These are phyloP conservation scores for Tylopilus sp. DNA, from an alignment of 1,284 basidiomycete genomes.

Conservation along the genomic window DNA sequence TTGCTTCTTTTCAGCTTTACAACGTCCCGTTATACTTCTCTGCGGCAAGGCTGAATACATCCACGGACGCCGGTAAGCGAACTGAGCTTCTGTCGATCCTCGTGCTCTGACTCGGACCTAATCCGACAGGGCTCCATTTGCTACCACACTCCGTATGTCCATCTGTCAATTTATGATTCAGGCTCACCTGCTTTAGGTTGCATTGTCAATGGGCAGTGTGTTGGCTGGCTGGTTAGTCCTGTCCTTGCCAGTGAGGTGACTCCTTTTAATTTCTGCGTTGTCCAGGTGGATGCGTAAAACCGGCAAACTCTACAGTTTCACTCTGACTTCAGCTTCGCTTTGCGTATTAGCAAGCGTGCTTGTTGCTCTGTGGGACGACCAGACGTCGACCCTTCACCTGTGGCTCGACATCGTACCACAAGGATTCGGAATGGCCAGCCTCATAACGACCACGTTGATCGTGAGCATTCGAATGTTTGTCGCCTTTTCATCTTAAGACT, in stretches of 20 bases:
- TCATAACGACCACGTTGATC: slow-evolving; percentile 80
- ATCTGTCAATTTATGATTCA: not conserved
- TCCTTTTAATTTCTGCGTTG: not conserved
- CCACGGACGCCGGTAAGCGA: slow-evolving; percentile 63
- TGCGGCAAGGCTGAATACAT: slow-evolving; percentile 71
- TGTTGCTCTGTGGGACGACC: slow-evolving; percentile 58
- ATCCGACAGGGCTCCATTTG: slow-evolving; percentile 60
- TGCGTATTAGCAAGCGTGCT: slow-evolving; percentile 53
- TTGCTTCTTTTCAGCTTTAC: slow-evolving; percentile 56
- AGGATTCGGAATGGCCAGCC: slow-evolving; percentile 76
- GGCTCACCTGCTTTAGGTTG: slow-evolving; percentile 44
- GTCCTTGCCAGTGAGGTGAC: not conserved
- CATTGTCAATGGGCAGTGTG: slow-evolving; percentile 76
- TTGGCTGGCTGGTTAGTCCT: slow-evolving; percentile 71
- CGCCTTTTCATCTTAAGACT: slow-evolving; percentile 6
- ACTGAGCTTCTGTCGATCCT: not conserved
- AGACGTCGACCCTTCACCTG: slow-evolving; percentile 58
- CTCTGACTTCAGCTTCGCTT: slow-evolving; percentile 52
- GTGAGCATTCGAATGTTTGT: slow-evolving; percentile 40
- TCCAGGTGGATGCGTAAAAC: slow-evolving; percentile 76
- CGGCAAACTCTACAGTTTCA: slow-evolving; percentile 74
- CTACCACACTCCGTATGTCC: slow-evolving; percentile 77
- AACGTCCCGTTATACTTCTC: slow-evolving; percentile 86
- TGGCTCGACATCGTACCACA: slow-evolving; percentile 76
- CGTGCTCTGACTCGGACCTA: slow-evolving; percentile 3